phyloP scores from a whole-genome alignment of 495 filamentous ascomycete genomes.

The Trichoderma gamsii region DNA sequence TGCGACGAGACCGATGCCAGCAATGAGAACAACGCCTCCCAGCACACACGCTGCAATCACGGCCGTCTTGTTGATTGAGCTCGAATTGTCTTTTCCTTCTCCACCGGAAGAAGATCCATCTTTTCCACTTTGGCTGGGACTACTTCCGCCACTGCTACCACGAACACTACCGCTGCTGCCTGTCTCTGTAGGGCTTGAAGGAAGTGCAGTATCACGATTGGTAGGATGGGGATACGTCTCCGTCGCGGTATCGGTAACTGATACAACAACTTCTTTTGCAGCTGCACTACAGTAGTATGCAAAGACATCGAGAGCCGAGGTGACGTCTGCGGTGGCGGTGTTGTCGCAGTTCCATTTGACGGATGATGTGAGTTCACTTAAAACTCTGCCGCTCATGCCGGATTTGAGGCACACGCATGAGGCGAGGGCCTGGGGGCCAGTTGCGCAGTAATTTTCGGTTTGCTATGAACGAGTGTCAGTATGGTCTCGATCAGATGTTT shows the following conservation, averaged over 20 bases:
- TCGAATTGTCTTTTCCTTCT: conserved; percentile 11
- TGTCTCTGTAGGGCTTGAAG: conserved; percentile 20
- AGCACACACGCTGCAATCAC: conserved; percentile 35
- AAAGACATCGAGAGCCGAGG: conserved; percentile 38
- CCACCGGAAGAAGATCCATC: conserved; percentile 14
- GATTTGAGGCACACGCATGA: conserved; percentile 46
- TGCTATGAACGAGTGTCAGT: conserved; percentile 22
- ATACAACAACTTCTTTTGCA: conserved; percentile 30
- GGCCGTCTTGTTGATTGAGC: conserved; percentile 16
- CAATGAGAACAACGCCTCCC: conserved; percentile 31
- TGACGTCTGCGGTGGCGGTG: conserved; percentile 41
- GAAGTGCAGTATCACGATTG: background rate
- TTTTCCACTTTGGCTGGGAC: conserved; percentile 15
- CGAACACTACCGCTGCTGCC: conserved; percentile 17
- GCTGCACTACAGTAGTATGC: conserved; percentile 45
- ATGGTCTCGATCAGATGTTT: background rate
- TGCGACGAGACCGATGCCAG: conserved; percentile 27
- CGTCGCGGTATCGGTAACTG: conserved; percentile 34
- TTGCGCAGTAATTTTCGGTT: conserved; percentile 36
- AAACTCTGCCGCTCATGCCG: conserved; percentile 32
- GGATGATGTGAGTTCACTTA: conserved; percentile 31
- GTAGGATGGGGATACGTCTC: conserved; percentile 19
- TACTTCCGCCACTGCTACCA: conserved; percentile 17
- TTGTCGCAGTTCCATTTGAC: conserved; percentile 38
- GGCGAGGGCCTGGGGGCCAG: conserved; percentile 37